A percentile compares a stretch with the other conserved stretches of the same genome.
Evolutionary conservation across 176 grass and related monocot genomes (phyloP).

Genomic region (Musa beccarii): DNA sequence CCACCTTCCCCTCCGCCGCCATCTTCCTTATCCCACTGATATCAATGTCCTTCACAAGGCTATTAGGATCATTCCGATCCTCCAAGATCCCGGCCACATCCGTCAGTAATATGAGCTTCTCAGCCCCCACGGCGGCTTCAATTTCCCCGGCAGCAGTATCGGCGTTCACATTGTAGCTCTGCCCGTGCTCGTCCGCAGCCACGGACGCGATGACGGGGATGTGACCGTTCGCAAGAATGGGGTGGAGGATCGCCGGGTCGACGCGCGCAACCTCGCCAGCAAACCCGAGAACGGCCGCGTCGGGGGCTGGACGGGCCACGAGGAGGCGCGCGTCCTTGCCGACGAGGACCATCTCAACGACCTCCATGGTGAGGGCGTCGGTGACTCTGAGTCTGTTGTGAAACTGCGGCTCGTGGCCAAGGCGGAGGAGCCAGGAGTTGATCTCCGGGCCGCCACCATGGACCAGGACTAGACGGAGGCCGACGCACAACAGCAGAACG

Average conservation of each 20-base stretch:
- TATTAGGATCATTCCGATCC: constrained; percentile 41
- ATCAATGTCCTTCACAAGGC: constrained; percentile 61
- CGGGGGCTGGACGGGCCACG: constrained; percentile 34
- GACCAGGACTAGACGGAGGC: constrained; percentile 60
- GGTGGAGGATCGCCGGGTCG: constrained; percentile 46
- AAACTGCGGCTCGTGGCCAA: constrained; percentile 50
- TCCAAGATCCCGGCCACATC: constrained; percentile 54
- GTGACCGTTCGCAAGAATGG: constrained; percentile 43
- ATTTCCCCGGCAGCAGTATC: constrained; percentile 73
- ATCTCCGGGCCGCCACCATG: constrained; percentile 20
- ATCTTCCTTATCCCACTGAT: constrained; percentile 43
- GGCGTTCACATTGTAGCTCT: constrained; percentile 78
- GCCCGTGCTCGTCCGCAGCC: constrained; percentile 47
- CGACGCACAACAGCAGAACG: constrained; percentile 64
- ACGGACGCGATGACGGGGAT: constrained; percentile 84
- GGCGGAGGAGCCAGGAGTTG: constrained; percentile 31
- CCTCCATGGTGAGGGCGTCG: no score
- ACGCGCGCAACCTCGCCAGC: constrained; percentile 53
- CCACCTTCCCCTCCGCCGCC: constrained; percentile 56
- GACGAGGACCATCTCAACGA: constrained; percentile 30
- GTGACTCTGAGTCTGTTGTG: constrained; percentile 49
- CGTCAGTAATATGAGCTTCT: constrained; percentile 68
- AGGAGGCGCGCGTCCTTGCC: constrained; percentile 44
- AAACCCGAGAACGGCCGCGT: constrained; percentile 23
- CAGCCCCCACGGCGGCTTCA: constrained; percentile 48